Conservation (phyloP, 768 basidiomycete genomes). For the Exsudoporus frostii region DNA sequence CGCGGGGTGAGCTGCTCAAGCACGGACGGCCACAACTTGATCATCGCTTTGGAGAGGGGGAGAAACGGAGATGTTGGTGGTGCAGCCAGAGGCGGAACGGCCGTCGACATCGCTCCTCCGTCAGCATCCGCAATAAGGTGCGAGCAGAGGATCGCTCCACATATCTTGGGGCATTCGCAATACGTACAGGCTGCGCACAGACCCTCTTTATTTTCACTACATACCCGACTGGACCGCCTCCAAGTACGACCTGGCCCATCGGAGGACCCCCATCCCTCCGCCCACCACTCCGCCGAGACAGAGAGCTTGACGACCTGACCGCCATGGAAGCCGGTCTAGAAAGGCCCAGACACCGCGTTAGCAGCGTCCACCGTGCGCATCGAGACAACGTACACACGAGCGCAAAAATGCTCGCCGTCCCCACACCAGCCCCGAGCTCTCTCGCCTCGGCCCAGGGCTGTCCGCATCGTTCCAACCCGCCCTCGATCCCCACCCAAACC, state of each 20-base stretch:
- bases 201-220: background rate
- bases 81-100: slow-evolving; percentile 10
- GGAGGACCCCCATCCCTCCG: slow-evolving; percentile 45
- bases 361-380: background rate
- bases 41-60: slow-evolving; percentile 43
- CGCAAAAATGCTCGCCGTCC: slow-evolving; percentile 58
- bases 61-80: slow-evolving; percentile 19
- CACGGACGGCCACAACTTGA: slow-evolving; percentile 63
- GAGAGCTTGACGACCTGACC: slow-evolving; percentile 43
- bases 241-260: slow-evolving; percentile 36
- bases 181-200: slow-evolving; percentile 12
- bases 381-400: slow-evolving; percentile 44
- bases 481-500: slow-evolving; percentile 50
- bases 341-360: background rate
- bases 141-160: background rate
- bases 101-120: slow-evolving; percentile 15
- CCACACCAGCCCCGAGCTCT: slow-evolving; percentile 62
- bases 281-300: slow-evolving; percentile 61
- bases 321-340: slow-evolving; percentile 59
- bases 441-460: slow-evolving; percentile 40
- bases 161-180: background rate
- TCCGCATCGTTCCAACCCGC: slow-evolving; percentile 37
- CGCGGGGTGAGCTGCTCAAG: slow-evolving; percentile 63
- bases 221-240: slow-evolving; percentile 19
- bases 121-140: background rate